Base-by-base conservation (phyloP, 2,329 filamentous ascomycete species). In the Lanzia echinophila region DNA sequence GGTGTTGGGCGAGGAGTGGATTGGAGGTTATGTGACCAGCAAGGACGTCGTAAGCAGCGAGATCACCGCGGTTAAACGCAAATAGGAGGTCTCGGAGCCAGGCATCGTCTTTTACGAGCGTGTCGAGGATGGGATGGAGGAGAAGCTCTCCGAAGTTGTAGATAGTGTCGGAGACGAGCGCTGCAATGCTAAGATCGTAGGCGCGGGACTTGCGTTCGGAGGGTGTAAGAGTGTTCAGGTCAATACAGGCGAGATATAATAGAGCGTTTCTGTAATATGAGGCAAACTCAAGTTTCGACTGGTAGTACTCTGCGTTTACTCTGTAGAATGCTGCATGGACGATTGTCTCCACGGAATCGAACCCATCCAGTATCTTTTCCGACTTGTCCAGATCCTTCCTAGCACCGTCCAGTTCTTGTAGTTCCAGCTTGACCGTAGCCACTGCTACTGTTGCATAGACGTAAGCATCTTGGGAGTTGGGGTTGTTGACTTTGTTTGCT, bases 81-180 rank as follows among this genome's bases (percentile, higher is more conserved):
- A 96, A 95, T 44, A 99, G 83, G n/a, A 99, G 84, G 42, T 96
- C 88, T 59, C 90, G 88, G 60, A 99, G 81, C 94, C 94, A 99
- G 49, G 84, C 78, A 69, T 95, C 82, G 41, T 85, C 80, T 22
- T 86, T 84, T 64, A 85, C 82, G 22, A 99, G 82, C 19, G 87
- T 86, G 68, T 96, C 88, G 59, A 99, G 84, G 67, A 99, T 95
- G 3, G 94, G 94, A 70, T 99, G 94, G 62, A 99, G 82, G 32
- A 99, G 83, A n/a, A 99, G 85, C 77, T 99, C 94, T 71, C 94
- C 94, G 65, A 99, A 99, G 77, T 99, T 99, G 82, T 99, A 97
- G 75, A 97, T 99, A 65, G 84, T 89, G 67, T 92, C 88, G 48
- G 91, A 96, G 38, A 96, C 88, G 8, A 99, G 80, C 10, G 94